phyloP scores from a whole-genome alignment of 495 filamentous ascomycete genomes.

The Aspergillus wentii region DNA sequence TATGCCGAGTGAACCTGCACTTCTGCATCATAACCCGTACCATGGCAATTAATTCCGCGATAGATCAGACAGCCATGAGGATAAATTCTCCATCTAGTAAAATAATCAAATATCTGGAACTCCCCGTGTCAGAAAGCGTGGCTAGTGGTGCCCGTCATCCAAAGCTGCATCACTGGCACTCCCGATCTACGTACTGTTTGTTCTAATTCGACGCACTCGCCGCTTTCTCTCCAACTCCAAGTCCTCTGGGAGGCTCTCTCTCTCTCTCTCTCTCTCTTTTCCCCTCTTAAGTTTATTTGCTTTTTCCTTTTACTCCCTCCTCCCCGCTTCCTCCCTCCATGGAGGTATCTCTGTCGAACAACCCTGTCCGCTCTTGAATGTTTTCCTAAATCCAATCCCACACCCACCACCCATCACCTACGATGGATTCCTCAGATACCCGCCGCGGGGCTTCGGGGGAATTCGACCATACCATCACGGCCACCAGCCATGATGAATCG shows the following conservation, averaged over 20 bases:
- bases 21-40: too few species aligned
- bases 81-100: too few species aligned
- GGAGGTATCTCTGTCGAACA: neutral
- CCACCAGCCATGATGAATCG: constrained; percentile 11
- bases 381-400: too few species aligned
- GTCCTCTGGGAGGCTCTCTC: constrained; percentile 3
- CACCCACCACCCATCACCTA: constrained; percentile 12
- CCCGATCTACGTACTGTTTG: constrained; percentile 21
- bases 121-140: too few species aligned
- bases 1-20: too few species aligned
- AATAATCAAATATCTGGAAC: too few species aligned
- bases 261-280: neutral
- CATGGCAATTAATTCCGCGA: too few species aligned
- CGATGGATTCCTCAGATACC: constrained; percentile 35
- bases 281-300: neutral
- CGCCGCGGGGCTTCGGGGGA: constrained; percentile 34
- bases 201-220: constrained; percentile 13
- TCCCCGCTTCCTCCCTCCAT: neutral
- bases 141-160: constrained; percentile 20
- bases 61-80: too few species aligned
- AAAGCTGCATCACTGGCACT: constrained; percentile 20
- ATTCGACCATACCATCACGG: constrained; percentile 17
- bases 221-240: constrained; percentile 10
- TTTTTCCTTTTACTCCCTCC: neutral
- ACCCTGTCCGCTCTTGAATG: constrained; percentile 9